A percentile compares a stretch with the other conserved stretches of the same genome.
These are phyloP conservation scores for Physocladia obscura DNA, from an alignment of 192 early-diverging fungal species.

Conservation along the genomic window DNA sequence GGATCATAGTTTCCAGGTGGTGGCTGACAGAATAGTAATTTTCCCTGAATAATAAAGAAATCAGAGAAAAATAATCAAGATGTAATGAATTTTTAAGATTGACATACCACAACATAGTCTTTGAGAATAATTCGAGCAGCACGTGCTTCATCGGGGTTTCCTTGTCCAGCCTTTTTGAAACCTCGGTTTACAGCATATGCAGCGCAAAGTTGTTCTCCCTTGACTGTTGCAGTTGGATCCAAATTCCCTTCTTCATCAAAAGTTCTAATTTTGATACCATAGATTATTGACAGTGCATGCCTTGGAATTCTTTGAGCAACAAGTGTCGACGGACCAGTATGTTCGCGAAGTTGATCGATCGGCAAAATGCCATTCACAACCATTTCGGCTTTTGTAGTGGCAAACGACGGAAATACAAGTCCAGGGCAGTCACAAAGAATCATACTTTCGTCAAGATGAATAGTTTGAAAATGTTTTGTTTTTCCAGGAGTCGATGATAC, in stretches of 20 bases:
- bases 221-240: slow-evolving; percentile 54
- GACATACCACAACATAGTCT: slow-evolving; percentile 84
- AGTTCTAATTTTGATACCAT: slow-evolving; percentile 86
- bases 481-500: slow-evolving; percentile 97
- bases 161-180: slow-evolving; percentile 85
- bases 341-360: slow-evolving; percentile 97
- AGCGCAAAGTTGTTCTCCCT: slow-evolving; percentile 83
- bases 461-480: slow-evolving; percentile 99
- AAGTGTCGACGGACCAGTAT: slow-evolving; percentile 81
- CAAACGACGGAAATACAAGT: slow-evolving; percentile 97
- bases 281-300: slow-evolving; percentile 81
- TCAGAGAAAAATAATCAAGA: slow-evolving; percentile 9
- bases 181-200: slow-evolving; percentile 94
- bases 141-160: slow-evolving; percentile 96
- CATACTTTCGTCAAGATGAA: slow-evolving; percentile 79
- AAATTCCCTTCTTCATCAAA: slow-evolving; percentile 61
- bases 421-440: slow-evolving; percentile 99
- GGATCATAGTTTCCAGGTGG: slow-evolving; percentile 61
- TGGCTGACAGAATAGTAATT: slow-evolving; percentile 85
- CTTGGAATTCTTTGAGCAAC: slow-evolving; percentile 84
- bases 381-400: slow-evolving; percentile 97
- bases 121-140: slow-evolving; percentile 96
- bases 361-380: slow-evolving; percentile 98
- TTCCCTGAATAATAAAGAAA: slow-evolving; percentile 59
- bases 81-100: no score